Evolutionary conservation across 1,139 yeast genomes (phyloP).

Genomic region (Taphrina populina): DNA sequence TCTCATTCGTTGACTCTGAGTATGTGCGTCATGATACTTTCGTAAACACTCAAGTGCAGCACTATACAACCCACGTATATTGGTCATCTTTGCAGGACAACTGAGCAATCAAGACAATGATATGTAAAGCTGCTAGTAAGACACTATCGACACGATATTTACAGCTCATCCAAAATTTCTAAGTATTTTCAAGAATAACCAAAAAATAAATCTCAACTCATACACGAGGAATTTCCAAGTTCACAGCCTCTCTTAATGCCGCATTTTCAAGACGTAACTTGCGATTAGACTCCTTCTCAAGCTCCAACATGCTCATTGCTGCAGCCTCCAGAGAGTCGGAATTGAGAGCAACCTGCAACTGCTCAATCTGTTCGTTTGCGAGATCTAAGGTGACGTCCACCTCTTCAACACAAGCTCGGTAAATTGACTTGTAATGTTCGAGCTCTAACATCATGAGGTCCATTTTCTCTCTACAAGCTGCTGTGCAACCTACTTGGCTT

Average conservation of each 20-base stretch:
- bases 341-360: constrained; percentile 10
- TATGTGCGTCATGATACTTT: too few relatives aligned
- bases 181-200: too few relatives aligned
- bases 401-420: constrained; percentile 22
- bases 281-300: constrained; percentile 26
- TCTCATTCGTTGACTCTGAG: too few relatives aligned
- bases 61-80: too few relatives aligned
- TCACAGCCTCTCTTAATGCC: not conserved
- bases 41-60: too few relatives aligned
- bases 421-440: constrained; percentile 23
- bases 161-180: too few relatives aligned
- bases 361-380: constrained; percentile 28
- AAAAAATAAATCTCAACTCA: too few relatives aligned
- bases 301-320: constrained; percentile 16
- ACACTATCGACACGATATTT: too few relatives aligned
- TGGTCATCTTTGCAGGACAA: too few relatives aligned
- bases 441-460: constrained; percentile 19
- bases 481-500: not conserved
- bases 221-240: too few relatives aligned
- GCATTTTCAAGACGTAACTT: constrained; percentile 7
- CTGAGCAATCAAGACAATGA: too few relatives aligned
- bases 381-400: constrained; percentile 27
- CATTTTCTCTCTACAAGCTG: constrained; percentile 6
- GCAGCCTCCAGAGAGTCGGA: constrained; percentile 21
- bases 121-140: too few relatives aligned